Conservation (phyloP, 2,329 filamentous ascomycete species). For the Venturia oleaginea region DNA sequence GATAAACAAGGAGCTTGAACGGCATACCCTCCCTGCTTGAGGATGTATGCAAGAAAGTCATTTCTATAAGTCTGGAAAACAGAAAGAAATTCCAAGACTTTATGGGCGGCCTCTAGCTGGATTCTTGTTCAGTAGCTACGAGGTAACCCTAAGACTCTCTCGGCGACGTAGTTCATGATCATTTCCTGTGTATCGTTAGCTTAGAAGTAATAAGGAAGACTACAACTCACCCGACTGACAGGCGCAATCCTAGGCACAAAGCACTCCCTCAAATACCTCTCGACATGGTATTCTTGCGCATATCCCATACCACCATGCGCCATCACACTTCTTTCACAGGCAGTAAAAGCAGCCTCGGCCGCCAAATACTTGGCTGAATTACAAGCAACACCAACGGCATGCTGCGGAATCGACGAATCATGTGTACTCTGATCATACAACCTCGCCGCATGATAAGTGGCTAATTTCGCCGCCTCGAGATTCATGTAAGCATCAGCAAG, state of each 20-base stretch:
- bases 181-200: slow-evolving; percentile 46
- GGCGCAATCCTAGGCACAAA: slow-evolving; percentile 52
- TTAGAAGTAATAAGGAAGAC: background rate
- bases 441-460: slow-evolving; percentile 51
- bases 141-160: slow-evolving; percentile 58
- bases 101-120: background rate
- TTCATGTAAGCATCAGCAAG: slow-evolving; percentile 52
- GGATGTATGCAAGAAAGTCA: too few relatives aligned
- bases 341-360: slow-evolving; percentile 51
- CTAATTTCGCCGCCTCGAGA: slow-evolving; percentile 51
- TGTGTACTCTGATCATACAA: slow-evolving; percentile 44
- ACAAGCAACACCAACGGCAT: slow-evolving; percentile 45
- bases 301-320: slow-evolving; percentile 54
- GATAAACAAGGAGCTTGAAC: too few relatives aligned
- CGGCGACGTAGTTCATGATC: slow-evolving; percentile 65
- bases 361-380: slow-evolving; percentile 51
- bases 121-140: slow-evolving; percentile 48
- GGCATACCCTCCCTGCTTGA: too few relatives aligned
- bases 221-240: slow-evolving; percentile 40
- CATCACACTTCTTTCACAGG: slow-evolving; percentile 44
- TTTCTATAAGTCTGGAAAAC: too few relatives aligned
- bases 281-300: slow-evolving; percentile 54
- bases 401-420: slow-evolving; percentile 31
- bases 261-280: slow-evolving; percentile 50
- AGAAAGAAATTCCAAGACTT: background rate